Conservation (phyloP, 305 asterid species). For the Stenogyne calaminthoides region DNA sequence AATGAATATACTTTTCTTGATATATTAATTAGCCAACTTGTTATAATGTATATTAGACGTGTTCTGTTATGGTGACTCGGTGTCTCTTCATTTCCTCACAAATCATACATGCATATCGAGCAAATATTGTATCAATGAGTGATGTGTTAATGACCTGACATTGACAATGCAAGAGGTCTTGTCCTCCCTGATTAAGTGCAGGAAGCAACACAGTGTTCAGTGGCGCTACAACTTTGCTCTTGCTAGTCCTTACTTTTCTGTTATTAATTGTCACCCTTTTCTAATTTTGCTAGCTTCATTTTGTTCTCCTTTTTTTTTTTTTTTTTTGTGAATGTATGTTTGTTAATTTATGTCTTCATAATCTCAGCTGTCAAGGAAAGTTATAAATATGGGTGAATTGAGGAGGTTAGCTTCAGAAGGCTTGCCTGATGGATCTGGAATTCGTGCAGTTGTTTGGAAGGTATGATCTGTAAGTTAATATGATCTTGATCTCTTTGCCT, state of each 20-base stretch:
- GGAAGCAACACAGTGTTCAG: not conserved
- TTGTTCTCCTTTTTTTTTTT: not conserved
- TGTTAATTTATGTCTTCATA: slow-evolving; percentile 14
- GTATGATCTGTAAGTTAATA: slow-evolving; percentile 39
- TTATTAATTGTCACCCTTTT: not conserved
- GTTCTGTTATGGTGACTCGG: not conserved
- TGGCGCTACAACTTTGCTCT: not conserved
- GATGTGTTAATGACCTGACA: not conserved
- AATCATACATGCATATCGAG: slow-evolving; percentile 1
- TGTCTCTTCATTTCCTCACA: slow-evolving; percentile 1
- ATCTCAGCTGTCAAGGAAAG: slow-evolving; percentile 77
- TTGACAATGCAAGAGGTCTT: slow-evolving; percentile 11
- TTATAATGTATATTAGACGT: not conserved
- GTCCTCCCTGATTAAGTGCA: slow-evolving; percentile 10
- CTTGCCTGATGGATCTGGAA: slow-evolving; percentile 84
- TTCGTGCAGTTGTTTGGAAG: slow-evolving; percentile 95
- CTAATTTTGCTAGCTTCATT: not conserved
- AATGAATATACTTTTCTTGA: slow-evolving; percentile 1
- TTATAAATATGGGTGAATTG: slow-evolving; percentile 85
- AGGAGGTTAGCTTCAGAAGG: slow-evolving; percentile 90
- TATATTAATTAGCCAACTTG: slow-evolving; percentile 13
- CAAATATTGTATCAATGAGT: slow-evolving; percentile 23
- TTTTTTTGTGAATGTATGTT: not conserved
- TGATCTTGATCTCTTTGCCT: not conserved
- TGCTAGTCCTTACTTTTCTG: not conserved